Evolutionary conservation across 2,329 filamentous ascomycete species (phyloP).

Genomic region (Neonectria magnoliae): DNA sequence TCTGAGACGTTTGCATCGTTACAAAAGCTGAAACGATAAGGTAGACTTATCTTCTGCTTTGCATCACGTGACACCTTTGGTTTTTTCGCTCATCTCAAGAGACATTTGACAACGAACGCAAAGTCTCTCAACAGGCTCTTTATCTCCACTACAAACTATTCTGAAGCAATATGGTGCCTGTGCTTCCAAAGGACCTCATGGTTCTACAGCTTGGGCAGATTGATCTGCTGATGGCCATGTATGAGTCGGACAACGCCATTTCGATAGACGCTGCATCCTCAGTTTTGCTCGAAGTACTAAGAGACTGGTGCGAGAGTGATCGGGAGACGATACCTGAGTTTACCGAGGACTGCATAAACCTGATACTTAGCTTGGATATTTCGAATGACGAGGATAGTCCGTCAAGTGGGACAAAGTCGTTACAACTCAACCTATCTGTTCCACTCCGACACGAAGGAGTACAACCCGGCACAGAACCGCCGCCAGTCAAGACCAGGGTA

Average conservation of each 20-base stretch:
- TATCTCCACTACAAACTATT: neutral
- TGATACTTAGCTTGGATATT: conserved; percentile 43
- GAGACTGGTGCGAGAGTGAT: conserved; percentile 37
- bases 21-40: too few species aligned
- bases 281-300: conserved; percentile 29
- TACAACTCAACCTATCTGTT: conserved; percentile 50
- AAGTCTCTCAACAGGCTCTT: neutral
- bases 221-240: conserved; percentile 65
- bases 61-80: too few species aligned
- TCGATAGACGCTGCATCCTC: conserved; percentile 38
- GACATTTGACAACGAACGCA: neutral
- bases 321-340: conserved; percentile 12
- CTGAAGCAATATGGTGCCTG: neutral
- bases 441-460: conserved; percentile 41
- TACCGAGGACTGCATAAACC: conserved; percentile 22
- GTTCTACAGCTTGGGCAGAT: conserved; percentile 59
- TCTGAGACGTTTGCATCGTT: too few species aligned
- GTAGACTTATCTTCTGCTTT: too few species aligned
- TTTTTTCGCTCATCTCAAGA: too few species aligned
- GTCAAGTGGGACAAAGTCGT: conserved; percentile 1
- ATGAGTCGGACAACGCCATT: conserved; percentile 51
- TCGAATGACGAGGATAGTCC: conserved; percentile 19
- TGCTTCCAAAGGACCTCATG: conserved; percentile 55
- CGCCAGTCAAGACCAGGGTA: conserved; percentile 53
- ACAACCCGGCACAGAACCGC: conserved; percentile 46